A percentile compares a stretch with the other conserved stretches of the same genome.
phyloP scores from a whole-genome alignment of 345 rosid genomes.

The Eucalyptus cloeziana region DNA sequence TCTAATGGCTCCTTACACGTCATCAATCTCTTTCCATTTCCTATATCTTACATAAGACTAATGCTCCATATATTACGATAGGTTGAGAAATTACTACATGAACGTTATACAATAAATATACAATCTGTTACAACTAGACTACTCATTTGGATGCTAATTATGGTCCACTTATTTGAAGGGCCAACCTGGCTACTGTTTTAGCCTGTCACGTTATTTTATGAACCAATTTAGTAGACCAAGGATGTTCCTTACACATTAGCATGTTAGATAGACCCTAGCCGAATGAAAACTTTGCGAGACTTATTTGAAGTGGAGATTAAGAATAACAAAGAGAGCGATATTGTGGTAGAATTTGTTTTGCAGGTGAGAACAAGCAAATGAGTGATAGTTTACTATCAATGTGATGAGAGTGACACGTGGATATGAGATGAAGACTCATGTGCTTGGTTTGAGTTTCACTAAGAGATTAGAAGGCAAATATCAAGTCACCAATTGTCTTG shows the following conservation, averaged over 20 bases:
- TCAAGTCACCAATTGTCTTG: conserved; percentile 53
- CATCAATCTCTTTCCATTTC: neutral
- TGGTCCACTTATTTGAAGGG: neutral
- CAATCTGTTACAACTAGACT: neutral
- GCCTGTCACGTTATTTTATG: neutral
- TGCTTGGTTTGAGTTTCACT: conserved; percentile 10
- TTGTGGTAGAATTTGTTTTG: neutral
- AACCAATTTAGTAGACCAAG: neutral
- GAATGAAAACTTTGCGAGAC: neutral
- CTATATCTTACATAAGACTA: neutral
- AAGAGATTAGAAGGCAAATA: conserved; percentile 29
- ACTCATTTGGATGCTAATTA: neutral
- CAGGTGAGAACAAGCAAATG: conserved; percentile 13
- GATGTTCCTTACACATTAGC: neutral
- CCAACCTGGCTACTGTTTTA: neutral
- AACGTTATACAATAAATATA: neutral
- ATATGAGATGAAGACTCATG: conserved; percentile 24
- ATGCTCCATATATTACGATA: neutral
- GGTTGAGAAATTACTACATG: neutral
- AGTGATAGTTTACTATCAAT: neutral
- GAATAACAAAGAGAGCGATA: no score
- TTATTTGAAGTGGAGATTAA: neutral
- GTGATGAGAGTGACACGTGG: conserved; percentile 8
- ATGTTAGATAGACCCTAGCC: neutral
- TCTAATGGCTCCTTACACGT: conserved; percentile 37